Conservation (phyloP, 768 basidiomycete species). For the Russula virescens region DNA sequence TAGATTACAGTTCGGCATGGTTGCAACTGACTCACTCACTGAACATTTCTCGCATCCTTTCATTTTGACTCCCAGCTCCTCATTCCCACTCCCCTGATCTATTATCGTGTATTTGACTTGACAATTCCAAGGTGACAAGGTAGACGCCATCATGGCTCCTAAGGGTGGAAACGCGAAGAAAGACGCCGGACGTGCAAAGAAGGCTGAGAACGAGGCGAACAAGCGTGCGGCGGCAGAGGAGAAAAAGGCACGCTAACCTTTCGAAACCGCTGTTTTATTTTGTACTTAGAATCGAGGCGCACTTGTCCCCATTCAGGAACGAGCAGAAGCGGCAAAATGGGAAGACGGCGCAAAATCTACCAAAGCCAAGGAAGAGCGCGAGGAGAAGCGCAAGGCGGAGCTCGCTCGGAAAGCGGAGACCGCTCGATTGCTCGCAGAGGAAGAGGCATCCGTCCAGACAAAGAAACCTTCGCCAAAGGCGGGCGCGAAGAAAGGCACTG, state of each 20-base stretch:
- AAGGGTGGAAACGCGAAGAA: conserved; percentile 91
- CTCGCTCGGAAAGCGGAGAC: conserved; percentile 83
- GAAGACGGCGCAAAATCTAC: conserved; percentile 55
- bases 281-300: not conserved
- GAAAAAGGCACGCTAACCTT: conserved; percentile 45
- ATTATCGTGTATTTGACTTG: not conserved
- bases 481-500: conserved; percentile 2
- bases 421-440: conserved; percentile 80
- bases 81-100: too few species aligned
- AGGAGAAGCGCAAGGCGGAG: conserved; percentile 75
- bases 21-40: too few species aligned
- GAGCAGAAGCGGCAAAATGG: conserved; percentile 67
- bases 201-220: conserved; percentile 85
- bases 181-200: conserved; percentile 83
- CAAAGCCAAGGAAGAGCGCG: conserved; percentile 70
- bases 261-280: not conserved
- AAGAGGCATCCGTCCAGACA: conserved; percentile 57
- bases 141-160: conserved; percentile 56
- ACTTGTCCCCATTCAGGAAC: conserved; percentile 47
- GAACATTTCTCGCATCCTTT: not conserved
- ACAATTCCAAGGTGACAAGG: not conserved
- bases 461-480: conserved; percentile 51
- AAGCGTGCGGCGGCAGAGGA: conserved; percentile 58
- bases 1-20: not conserved
- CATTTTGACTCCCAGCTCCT: not conserved